A percentile compares a stretch with the other conserved stretches of the same genome.
Evolutionary conservation across 305 asterid species (phyloP).

Genomic region (Solanum hybrid): DNA sequence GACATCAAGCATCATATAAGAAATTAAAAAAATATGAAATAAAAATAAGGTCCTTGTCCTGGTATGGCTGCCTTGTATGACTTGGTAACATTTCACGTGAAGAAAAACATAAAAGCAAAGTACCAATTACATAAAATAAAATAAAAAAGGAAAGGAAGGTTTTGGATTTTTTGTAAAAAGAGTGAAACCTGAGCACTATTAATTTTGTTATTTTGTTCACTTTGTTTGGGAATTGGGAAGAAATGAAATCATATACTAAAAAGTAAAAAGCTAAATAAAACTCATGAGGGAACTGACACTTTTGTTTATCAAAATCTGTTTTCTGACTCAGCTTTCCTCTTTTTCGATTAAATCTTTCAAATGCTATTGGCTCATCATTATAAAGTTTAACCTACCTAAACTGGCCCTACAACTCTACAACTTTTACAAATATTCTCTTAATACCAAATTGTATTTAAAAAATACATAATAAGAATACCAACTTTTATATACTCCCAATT

Average conservation of each 20-base stretch:
- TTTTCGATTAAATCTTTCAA: background rate
- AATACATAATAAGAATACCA: background rate
- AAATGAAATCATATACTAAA: background rate
- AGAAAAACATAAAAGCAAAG: background rate
- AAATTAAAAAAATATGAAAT: background rate
- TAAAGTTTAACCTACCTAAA: background rate
- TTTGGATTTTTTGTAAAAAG: slow-evolving; percentile 15
- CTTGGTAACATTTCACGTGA: background rate
- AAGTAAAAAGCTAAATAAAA: background rate
- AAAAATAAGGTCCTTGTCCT: background rate
- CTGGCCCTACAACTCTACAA: background rate
- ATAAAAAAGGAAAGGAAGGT: slow-evolving; percentile 5
- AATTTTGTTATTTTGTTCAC: background rate
- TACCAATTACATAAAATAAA: background rate
- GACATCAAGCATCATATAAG: no score
- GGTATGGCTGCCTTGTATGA: slow-evolving; percentile 1
- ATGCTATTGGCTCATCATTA: background rate
- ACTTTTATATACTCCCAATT: background rate
- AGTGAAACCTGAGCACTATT: background rate
- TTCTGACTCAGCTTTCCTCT: background rate
- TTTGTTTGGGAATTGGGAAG: background rate
- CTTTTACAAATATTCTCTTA: background rate
- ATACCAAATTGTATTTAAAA: background rate
- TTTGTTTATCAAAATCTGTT: background rate
- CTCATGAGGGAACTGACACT: background rate